Evolutionary conservation across 257 asterid genomes (phyloP).

Genomic region (Paulownia fortunei): DNA sequence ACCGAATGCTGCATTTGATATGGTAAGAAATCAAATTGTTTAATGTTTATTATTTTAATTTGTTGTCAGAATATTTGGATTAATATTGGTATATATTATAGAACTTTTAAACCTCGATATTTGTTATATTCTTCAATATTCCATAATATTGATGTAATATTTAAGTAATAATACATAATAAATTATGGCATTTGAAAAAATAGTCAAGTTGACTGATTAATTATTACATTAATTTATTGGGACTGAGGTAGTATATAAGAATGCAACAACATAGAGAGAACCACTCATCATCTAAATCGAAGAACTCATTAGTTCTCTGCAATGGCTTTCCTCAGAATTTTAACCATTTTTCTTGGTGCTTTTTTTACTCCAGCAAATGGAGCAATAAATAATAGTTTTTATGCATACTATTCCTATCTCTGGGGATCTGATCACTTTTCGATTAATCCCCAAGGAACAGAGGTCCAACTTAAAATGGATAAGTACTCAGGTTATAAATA

Average conservation of each 20-base stretch:
- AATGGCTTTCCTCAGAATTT: constrained; percentile 23
- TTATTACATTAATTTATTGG: background rate
- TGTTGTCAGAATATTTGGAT: too few relatives aligned
- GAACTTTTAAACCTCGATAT: too few relatives aligned
- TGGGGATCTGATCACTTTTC: constrained; percentile 52
- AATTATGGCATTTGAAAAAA: too few relatives aligned
- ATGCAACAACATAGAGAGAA: background rate
- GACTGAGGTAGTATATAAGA: background rate
- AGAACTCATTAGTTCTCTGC: background rate
- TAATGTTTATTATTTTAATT: too few relatives aligned
- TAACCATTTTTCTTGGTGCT: background rate
- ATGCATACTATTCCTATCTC: constrained; percentile 30
- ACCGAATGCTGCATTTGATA: too few relatives aligned
- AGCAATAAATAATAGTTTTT: constrained; percentile 25
- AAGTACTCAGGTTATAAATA: constrained; percentile 44
- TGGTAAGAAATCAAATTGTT: too few relatives aligned
- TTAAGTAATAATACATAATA: too few relatives aligned
- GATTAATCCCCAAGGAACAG: constrained; percentile 33
- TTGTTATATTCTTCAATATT: too few relatives aligned
- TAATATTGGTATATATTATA: too few relatives aligned
- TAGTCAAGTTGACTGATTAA: background rate
- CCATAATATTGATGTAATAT: too few relatives aligned
- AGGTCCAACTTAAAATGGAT: constrained; percentile 44
- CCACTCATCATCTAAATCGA: background rate
- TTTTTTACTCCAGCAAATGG: background rate